phyloP scores from a whole-genome alignment of 1,284 basidiomycete genomes.

The Acaromyces ingoldii region DNA sequence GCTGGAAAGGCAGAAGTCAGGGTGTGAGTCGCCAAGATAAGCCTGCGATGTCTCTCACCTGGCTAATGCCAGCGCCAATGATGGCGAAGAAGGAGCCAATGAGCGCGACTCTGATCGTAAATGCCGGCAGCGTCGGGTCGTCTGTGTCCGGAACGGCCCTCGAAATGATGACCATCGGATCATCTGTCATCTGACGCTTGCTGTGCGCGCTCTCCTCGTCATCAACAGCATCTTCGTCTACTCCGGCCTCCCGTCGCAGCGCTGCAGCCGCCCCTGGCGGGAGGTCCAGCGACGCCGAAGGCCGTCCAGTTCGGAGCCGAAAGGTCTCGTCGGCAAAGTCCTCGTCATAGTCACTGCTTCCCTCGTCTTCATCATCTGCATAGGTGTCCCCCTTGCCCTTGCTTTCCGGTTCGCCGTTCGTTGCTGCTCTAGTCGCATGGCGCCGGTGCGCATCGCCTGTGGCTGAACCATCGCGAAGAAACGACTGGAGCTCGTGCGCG shows the following conservation, averaged over 20 bases:
- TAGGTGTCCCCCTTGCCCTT: too few species aligned
- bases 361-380: too few species aligned
- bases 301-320: background rate
- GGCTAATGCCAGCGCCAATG: conserved; percentile 56
- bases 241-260: background rate
- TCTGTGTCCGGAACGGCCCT: conserved; percentile 57
- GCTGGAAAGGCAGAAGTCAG: background rate
- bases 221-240: background rate
- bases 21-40: background rate
- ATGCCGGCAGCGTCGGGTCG: conserved; percentile 56
- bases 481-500: too few species aligned
- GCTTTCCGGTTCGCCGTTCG: too few species aligned
- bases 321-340: conserved; percentile 2
- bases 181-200: conserved; percentile 17
- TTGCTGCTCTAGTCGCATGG: too few species aligned
- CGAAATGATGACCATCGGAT: conserved; percentile 34
- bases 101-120: conserved; percentile 57
- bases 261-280: background rate
- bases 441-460: too few species aligned
- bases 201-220: background rate
- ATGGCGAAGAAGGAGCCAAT: conserved; percentile 58
- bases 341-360: conserved; percentile 1
- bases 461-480: too few species aligned
- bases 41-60: conserved; percentile 28
- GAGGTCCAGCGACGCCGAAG: background rate